Percentiles rank a stretch among this genome's conserved stretches.
phyloP scores from a whole-genome alignment of 805 yeast species.

The Kregervanrija delftensis region DNA sequence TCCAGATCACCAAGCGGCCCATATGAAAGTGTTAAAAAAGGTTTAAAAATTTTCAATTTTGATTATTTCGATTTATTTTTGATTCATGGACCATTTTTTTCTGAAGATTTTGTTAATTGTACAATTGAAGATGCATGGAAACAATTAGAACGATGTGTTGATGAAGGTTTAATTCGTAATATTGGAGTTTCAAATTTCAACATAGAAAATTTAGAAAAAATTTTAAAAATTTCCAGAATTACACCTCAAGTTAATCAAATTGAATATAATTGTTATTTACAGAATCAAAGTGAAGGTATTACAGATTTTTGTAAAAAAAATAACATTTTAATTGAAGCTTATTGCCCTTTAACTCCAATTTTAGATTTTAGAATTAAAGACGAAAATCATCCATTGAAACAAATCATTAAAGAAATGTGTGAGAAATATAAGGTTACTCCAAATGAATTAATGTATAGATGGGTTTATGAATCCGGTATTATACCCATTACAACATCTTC shows the following conservation, averaged over 20 bases:
- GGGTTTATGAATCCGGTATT: slow-evolving; percentile 59
- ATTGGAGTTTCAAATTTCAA: slow-evolving; percentile 61
- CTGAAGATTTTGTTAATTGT: slow-evolving; percentile 32
- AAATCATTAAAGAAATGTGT: slow-evolving; percentile 33
- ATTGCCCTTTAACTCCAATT: slow-evolving; percentile 64
- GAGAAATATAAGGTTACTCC: slow-evolving; percentile 49
- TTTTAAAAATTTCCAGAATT: slow-evolving; percentile 35
- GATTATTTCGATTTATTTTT: slow-evolving; percentile 57
- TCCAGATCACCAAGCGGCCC: slow-evolving; percentile 32
- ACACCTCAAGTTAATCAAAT: slow-evolving; percentile 63
- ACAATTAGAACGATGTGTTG: slow-evolving; percentile 35
- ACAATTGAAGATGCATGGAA: slow-evolving; percentile 46
- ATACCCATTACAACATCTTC: slow-evolving; percentile 74
- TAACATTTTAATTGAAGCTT: slow-evolving; percentile 53
- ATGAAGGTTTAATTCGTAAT: slow-evolving; percentile 38
- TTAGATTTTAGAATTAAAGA: slow-evolving; percentile 30
- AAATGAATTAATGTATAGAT: slow-evolving; percentile 59
- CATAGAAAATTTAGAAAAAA: slow-evolving; percentile 35
- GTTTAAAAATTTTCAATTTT: slow-evolving; percentile 40
- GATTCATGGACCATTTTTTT: slow-evolving; percentile 53
- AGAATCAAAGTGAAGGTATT: slow-evolving; percentile 53
- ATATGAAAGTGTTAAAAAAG: slow-evolving; percentile 37
- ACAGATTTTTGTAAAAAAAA: slow-evolving; percentile 43
- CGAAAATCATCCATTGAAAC: slow-evolving; percentile 35
- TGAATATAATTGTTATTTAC: slow-evolving; percentile 61